Evolutionary conservation across 2,329 filamentous ascomycete species (phyloP), one percentile per base, ranked within the genome.

Genomic region (Epichloe aotearoae): DNA sequence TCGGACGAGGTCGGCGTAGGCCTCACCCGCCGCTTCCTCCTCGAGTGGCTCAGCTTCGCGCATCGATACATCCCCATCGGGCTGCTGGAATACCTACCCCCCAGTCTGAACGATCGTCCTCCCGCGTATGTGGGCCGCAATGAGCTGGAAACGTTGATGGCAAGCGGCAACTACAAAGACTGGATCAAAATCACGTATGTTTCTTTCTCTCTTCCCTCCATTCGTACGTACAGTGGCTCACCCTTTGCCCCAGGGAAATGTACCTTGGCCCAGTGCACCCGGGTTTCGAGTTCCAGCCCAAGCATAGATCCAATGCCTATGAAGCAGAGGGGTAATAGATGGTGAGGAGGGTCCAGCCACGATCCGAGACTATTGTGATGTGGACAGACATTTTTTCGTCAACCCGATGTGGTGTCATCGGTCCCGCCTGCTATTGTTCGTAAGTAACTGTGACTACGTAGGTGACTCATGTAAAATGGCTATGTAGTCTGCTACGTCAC

Each of bases 111-210:
- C 61, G 91, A 98, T 64, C 76, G 93, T 19, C 88, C 93, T 46
- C 91, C 91, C 5, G 80, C 82, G 44, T 98, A 86, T 64, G 79
- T 74, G 59, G 90, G 91, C 19, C 76, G 93, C 52, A 84, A 93
- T 67, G 93, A 98, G 50, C 68, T 98, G 63, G 93, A 98, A 76
- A 95, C 88, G n/a, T 71, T 98, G 57, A 76, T 98, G 69, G 84
- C 83, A 14, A 96, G 89, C 68, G 80, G 81, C 56, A 89, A 97
- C 68, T 96, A 95, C 71, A 86, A 84, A 70, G 93, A 98, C 67
- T 98, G 93, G 93, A 89, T 98, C 66, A 97, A 95, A 73, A 94
- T 98, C 61, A 94, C 84, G 89, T 93, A 78, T 66, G 81, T 74
- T 19, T 26, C 7, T 3, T 5, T 20, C 38, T 19, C 7, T 26